Base-by-base conservation (phyloP, 306 rosid species). In the Fragaria vesca region DNA sequence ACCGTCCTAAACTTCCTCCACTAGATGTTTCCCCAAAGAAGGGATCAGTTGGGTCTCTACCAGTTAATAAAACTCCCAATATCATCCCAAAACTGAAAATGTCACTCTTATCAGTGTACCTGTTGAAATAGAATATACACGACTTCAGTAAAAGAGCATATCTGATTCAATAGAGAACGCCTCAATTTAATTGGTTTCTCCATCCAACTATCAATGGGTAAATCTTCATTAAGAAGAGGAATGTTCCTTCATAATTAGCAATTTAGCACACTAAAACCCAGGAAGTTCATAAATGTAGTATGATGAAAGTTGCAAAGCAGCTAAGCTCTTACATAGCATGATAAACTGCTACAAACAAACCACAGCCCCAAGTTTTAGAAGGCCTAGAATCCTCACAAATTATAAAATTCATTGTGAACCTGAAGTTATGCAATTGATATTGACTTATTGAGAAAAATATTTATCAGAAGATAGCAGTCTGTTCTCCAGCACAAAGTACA, bases 21-120 rank as follows among this genome's bases (percentile, higher is more conserved):
- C 88, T 83, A 2, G 78, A 83, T n/a, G 97, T 83, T 80, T 94
- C 98, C 78, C 91, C 90, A 40, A 95, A 92, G 82, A 95, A 92
- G 48, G 97, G 87, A 77, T 95, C 97, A 3, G 83, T 80, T 34
- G 97, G 91, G 52, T 91, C 96, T 91, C 87, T 85, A 34, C 97
- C 94, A 0, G 97, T 95, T 76, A 95, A 75, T 18, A 95, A 71
- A 75, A 91, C 90, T 12, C 91, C 97, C 78, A 95, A 77, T 58
- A 95, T 87, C 96, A 91, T 91, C 45, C 97, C 99, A 61, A 95
- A 95, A 81, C 99, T 86, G 89, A 92, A 95, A 45, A 95, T 91
- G 83, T 95, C 99, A 67, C 99, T 91, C 78, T 95, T 95, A 75
- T 93, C 97, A 0, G 87, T 88, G 81, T 91, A 95, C 91, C 97